Base-by-base conservation (phyloP, 768 basidiomycete species). In the Trametes elegans region DNA sequence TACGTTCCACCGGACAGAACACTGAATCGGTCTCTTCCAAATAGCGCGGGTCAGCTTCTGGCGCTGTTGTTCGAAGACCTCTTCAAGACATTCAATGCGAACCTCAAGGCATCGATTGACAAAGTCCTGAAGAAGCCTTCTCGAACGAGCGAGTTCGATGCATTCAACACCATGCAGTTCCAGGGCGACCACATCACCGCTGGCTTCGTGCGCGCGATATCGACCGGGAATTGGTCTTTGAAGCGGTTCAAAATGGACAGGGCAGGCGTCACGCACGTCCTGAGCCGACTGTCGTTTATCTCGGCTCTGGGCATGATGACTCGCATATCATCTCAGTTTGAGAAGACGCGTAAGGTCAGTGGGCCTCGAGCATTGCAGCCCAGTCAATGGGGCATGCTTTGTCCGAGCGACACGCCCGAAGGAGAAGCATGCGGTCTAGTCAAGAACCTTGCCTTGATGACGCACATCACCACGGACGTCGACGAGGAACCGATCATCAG, bases 251-350 rank as follows among this genome's bases (percentile, higher is more conserved):
- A 95, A 76, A 98, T 98, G 90, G 96, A 98, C 68, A 85, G 97
- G 29, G 97, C 97, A 0, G 97, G 97, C 28, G 93, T 99, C 41
- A 99, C 97, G 0, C 97, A 99, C 68, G 97, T 99, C 60, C 83
- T 99, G 23, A 93, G 90, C 65, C 86, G 97, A 36, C 75, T 99
- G 46, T 91, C 88, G 66, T 99, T 96, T 78, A 97, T 99, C 69
- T 90, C 93, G 52, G 97, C 97, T 1, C 79, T 99, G 14, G 97
- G 97, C 14, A 99, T 98, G 97, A 99, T 99, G 97, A 99, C 97
- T 8, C 87, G 97, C 21, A 99, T 99, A 61, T 89, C 91, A 10
- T 96, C 93, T 19, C 97, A 99, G 73, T 99, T 99, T 68, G 97
- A 99, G 72, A 99, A 99, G 80, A 98, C 97, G 19, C 78, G 97